Evolutionary conservation across 257 asterid genomes (phyloP).

Genomic region (Solanum pimpinellifolium): DNA sequence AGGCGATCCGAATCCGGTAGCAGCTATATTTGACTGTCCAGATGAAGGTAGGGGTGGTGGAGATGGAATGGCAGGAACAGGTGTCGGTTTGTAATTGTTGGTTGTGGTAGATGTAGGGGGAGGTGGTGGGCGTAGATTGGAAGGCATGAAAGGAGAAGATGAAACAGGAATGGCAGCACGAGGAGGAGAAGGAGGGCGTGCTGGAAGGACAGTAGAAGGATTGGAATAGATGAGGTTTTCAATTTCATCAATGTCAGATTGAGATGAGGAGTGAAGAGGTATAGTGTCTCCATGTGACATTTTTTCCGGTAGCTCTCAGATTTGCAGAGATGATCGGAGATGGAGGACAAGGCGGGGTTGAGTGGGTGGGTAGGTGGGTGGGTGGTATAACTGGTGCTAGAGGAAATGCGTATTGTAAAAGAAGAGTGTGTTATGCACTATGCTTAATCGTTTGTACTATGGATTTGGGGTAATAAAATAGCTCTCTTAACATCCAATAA

Average conservation of each 20-base stretch:
- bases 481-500: too few species aligned
- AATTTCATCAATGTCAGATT: constrained; percentile 98
- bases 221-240: constrained; percentile 74
- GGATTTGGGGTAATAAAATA: too few species aligned
- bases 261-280: constrained; percentile 75
- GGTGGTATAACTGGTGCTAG: too few species aligned
- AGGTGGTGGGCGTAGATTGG: constrained; percentile 36
- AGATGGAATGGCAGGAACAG: constrained; percentile 17
- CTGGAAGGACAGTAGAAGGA: constrained; percentile 62
- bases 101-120: constrained; percentile 18
- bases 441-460: too few species aligned
- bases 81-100: neutral
- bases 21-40: constrained; percentile 3
- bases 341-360: neutral
- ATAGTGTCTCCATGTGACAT: constrained; percentile 69
- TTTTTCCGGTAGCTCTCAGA: neutral
- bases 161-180: constrained; percentile 69
- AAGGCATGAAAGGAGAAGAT: constrained; percentile 39
- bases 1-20: constrained; percentile 57
- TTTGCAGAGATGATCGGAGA: neutral
- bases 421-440: too few species aligned
- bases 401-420: too few species aligned
- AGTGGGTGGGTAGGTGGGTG: neutral
- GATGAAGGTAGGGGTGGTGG: constrained; percentile 21
- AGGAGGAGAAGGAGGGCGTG: constrained; percentile 77